Percentiles rank a stretch among this genome's conserved stretches.
Conservation (phyloP, 2,329 filamentous ascomycete species). For the Balansia obtecta region DNA sequence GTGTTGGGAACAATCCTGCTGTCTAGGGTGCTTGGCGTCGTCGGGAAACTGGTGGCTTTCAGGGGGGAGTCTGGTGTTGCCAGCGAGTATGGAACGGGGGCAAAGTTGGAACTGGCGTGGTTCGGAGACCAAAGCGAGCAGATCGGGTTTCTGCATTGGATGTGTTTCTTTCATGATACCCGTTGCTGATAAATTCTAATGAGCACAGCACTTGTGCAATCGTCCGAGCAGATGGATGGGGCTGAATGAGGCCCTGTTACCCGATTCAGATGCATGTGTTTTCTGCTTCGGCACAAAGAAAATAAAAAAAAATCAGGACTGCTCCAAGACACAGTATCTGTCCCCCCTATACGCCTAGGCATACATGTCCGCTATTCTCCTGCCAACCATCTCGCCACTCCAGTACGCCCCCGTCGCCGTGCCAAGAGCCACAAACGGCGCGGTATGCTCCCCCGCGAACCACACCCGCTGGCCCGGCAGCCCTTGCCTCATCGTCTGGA, state of each 20-base stretch:
- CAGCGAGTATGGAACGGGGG: too few species aligned
- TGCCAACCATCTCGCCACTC: constrained; percentile 71
- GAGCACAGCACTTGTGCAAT: background rate
- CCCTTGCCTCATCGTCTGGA: constrained; percentile 51
- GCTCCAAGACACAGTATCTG: background rate
- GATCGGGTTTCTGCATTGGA: background rate
- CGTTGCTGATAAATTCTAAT: background rate
- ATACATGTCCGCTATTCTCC: constrained; percentile 47
- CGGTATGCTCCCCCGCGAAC: constrained; percentile 84
- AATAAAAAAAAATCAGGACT: background rate
- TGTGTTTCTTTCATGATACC: background rate
- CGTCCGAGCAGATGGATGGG: too few species aligned
- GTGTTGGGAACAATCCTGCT: constrained; percentile 43
- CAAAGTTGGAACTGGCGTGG: background rate
- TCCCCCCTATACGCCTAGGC: constrained; percentile 10
- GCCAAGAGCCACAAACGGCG: constrained; percentile 77
- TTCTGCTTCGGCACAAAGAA: background rate
- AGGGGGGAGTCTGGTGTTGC: too few species aligned
- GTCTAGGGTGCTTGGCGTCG: too few species aligned
- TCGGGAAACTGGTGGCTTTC: constrained; percentile 7
- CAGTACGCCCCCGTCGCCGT: constrained; percentile 87
- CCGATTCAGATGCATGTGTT: background rate
- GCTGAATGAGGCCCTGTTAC: background rate
- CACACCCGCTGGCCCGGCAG: constrained; percentile 59
- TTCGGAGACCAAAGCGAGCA: too few species aligned